phyloP scores from a whole-genome alignment of 176 grass and related monocot genomes.

The Ampelocalamus luodianensis region DNA sequence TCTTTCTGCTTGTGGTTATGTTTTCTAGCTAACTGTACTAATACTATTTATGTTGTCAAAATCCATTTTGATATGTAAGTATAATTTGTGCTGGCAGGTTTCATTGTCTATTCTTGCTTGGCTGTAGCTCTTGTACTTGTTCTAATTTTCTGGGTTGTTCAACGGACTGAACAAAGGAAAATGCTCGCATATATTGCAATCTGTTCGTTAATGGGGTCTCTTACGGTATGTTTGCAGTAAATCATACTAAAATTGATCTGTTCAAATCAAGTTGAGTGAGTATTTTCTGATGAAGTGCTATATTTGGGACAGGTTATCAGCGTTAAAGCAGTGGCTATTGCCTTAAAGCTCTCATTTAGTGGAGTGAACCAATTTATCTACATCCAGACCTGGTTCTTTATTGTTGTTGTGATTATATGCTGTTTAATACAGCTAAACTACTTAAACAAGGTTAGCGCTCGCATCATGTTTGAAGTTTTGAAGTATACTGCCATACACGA shows the following conservation, averaged over 20 bases:
- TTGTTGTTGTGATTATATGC: slow-evolving; percentile 65
- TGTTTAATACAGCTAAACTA: slow-evolving; percentile 90
- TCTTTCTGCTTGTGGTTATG: not conserved
- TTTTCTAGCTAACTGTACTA: not conserved
- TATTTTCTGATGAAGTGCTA: slow-evolving; percentile 12
- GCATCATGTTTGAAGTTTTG: not conserved
- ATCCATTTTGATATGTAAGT: slow-evolving; percentile 28
- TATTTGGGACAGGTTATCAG: slow-evolving; percentile 75
- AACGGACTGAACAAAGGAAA: slow-evolving; percentile 71
- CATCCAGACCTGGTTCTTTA: slow-evolving; percentile 84
- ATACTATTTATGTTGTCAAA: slow-evolving; percentile 5
- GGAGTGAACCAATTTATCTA: slow-evolving; percentile 92
- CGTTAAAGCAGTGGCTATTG: slow-evolving; percentile 94
- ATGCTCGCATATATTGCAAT: slow-evolving; percentile 92
- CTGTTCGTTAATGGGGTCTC: slow-evolving; percentile 92
- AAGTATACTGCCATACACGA: slow-evolving; percentile 17
- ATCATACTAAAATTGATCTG: slow-evolving; percentile 20
- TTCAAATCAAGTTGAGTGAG: not conserved
- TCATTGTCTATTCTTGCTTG: slow-evolving; percentile 80
- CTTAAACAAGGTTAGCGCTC: slow-evolving; percentile 79
- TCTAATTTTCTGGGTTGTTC: slow-evolving; percentile 76
- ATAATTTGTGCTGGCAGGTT: slow-evolving; percentile 54
- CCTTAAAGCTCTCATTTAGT: slow-evolving; percentile 76
- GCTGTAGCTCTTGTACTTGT: slow-evolving; percentile 59
- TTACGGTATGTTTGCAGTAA: slow-evolving; percentile 64